These are phyloP conservation scores for Penicillium crustosum DNA, from an alignment of 2,329 filamentous ascomycete genomes.

Conservation along the genomic window DNA sequence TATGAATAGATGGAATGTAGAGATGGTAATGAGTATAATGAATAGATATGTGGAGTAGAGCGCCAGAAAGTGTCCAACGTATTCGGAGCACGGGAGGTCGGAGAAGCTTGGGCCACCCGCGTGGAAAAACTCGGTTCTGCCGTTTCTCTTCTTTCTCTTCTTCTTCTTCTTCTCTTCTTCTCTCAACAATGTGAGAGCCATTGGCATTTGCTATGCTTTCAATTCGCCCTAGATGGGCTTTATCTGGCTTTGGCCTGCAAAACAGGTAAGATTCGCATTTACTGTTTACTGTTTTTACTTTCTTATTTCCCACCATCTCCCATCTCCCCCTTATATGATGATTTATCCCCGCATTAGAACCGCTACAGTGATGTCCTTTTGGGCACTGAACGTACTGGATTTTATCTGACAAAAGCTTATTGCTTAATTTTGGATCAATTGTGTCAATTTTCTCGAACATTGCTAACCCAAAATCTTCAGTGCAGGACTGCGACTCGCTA, in stretches of 20 bases:
- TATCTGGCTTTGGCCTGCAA: slow-evolving; percentile 29
- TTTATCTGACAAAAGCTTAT: slow-evolving; percentile 14
- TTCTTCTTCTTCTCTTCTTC: slow-evolving; percentile 17
- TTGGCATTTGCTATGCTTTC: slow-evolving; percentile 38
- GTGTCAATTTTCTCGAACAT: not conserved
- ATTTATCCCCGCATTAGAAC: slow-evolving; percentile 56
- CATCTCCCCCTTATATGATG: slow-evolving; percentile 39
- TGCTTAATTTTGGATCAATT: slow-evolving; percentile 21
- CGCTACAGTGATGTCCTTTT: slow-evolving; percentile 62
- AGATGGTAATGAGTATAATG: slow-evolving; percentile 11
- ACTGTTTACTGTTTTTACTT: slow-evolving; percentile 5
- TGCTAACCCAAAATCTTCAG: slow-evolving; percentile 30
- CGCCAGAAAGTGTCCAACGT: slow-evolving; percentile 7
- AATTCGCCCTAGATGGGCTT: slow-evolving; percentile 39
- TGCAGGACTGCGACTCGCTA: slow-evolving; percentile 24
- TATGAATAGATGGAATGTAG: slow-evolving; percentile 12
- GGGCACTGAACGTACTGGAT: slow-evolving; percentile 46
- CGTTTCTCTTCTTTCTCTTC: slow-evolving; percentile 10
- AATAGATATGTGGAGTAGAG: slow-evolving; percentile 3
- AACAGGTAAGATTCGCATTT: slow-evolving; percentile 36
- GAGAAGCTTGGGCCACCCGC: slow-evolving; percentile 33
- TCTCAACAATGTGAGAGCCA: slow-evolving; percentile 26
- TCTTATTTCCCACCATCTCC: slow-evolving; percentile 4
- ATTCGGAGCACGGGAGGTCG: slow-evolving; percentile 14
- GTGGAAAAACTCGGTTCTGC: slow-evolving; percentile 25